A percentile compares a stretch with the other conserved stretches of the same genome.
Evolutionary conservation across 805 yeast species (phyloP).

Genomic region (Blastobotrys terrestris): DNA sequence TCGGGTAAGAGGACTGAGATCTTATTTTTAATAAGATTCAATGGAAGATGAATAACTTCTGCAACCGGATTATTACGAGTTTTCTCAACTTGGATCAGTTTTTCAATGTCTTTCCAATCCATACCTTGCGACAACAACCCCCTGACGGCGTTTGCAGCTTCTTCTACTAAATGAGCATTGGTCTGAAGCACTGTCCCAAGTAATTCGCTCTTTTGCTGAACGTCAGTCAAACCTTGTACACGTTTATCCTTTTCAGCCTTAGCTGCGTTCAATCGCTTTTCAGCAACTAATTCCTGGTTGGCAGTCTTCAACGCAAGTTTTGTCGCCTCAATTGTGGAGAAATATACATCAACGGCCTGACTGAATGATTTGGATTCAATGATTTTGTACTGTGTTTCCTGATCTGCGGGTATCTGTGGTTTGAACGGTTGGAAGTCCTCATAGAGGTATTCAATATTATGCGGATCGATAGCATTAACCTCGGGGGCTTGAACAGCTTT

Average conservation of each 20-base stretch:
- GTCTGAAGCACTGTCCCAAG: constrained; percentile 71
- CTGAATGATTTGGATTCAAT: constrained; percentile 61
- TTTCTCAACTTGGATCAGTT: constrained; percentile 64
- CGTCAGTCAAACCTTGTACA: constrained; percentile 54
- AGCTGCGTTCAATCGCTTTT: constrained; percentile 68
- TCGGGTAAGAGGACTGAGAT: constrained; percentile 52
- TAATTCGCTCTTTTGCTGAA: constrained; percentile 55
- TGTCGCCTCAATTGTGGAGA: constrained; percentile 78
- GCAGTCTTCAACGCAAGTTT: constrained; percentile 70
- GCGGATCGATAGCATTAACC: constrained; percentile 11
- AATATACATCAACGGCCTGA: constrained; percentile 73
- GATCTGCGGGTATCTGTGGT: constrained; percentile 36
- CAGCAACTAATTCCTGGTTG: constrained; percentile 69
- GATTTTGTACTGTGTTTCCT: constrained; percentile 29
- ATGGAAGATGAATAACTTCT: constrained; percentile 52
- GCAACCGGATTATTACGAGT: constrained; percentile 61
- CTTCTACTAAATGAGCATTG: constrained; percentile 64
- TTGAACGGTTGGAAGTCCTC: constrained; percentile 68
- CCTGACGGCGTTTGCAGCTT: constrained; percentile 63
- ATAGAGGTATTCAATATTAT: constrained; percentile 42
- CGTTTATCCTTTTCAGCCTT: constrained; percentile 65
- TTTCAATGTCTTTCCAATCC: constrained; percentile 91
- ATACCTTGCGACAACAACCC: constrained; percentile 68
- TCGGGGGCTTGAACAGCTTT: constrained; percentile 3
- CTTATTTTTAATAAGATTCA: constrained; percentile 63